Conservation (phyloP, 345 rosid species). For the Punica granatum region DNA sequence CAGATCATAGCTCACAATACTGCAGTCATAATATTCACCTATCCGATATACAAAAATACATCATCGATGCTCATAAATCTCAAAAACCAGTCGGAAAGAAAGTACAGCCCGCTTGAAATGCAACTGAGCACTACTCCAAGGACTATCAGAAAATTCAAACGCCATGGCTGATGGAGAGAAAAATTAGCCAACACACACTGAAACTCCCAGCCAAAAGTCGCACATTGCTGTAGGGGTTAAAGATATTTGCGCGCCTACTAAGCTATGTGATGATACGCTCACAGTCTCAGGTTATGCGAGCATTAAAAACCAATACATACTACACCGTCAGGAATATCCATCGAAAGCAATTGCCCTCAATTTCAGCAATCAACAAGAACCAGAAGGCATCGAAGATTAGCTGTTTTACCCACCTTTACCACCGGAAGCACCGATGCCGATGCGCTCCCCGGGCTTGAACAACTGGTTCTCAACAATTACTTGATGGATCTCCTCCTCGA, state of each 20-base stretch:
- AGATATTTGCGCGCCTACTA: background rate
- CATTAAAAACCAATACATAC: background rate
- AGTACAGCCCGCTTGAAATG: background rate
- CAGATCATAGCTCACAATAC: background rate
- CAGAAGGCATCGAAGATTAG: background rate
- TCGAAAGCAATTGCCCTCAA: background rate
- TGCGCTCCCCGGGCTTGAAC: conserved; percentile 71
- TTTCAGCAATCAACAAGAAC: background rate
- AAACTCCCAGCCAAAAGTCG: background rate
- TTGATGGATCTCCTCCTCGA: conserved; percentile 81
- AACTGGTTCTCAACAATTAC: conserved; percentile 56
- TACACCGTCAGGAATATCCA: background rate
- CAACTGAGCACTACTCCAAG: background rate
- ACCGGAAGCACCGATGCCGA: conserved; percentile 89
- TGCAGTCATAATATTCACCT: background rate
- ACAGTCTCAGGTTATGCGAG: background rate
- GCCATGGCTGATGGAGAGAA: too few relatives aligned
- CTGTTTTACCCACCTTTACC: conserved; percentile 64
- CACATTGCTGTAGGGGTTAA: background rate
- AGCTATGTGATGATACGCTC: background rate
- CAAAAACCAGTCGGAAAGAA: background rate
- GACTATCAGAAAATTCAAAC: background rate
- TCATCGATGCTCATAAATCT: background rate
- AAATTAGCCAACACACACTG: too few relatives aligned
- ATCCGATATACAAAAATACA: background rate